These are phyloP conservation scores for Elsinoe australis DNA, from an alignment of 2,329 filamentous ascomycete species.

Conservation along the genomic window DNA sequence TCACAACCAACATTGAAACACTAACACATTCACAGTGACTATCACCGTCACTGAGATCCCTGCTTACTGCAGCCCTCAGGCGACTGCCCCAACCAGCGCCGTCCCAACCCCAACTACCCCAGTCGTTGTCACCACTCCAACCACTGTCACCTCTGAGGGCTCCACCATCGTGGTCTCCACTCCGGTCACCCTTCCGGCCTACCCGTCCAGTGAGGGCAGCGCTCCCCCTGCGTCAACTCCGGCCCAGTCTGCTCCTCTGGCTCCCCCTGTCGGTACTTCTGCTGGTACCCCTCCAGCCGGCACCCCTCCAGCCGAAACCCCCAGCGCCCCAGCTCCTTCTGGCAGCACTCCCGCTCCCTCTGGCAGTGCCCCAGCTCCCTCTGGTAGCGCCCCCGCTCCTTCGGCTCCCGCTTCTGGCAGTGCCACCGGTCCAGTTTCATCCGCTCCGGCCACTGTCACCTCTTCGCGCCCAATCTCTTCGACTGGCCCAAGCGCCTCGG, in stretches of 20 bases:
- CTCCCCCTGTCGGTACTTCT: conserved; percentile 8
- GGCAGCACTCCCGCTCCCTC: not conserved
- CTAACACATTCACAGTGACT: conserved; percentile 7
- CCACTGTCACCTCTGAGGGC: conserved; percentile 9
- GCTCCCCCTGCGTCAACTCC: conserved; percentile 5
- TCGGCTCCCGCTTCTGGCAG: not conserved
- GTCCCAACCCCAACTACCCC: conserved; percentile 1
- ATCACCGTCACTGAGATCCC: conserved; percentile 16
- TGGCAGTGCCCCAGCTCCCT: conserved; percentile 1
- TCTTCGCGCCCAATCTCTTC: conserved; percentile 3
- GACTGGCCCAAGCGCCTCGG: not conserved
- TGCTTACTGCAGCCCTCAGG: conserved; percentile 5
- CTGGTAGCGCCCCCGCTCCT: conserved; percentile 1
- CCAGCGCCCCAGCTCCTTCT: not conserved
- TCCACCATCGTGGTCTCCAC: conserved; percentile 15
- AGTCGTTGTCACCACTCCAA: conserved; percentile 14
- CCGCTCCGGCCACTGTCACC: not conserved
- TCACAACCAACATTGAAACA: not conserved
- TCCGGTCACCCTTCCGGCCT: conserved; percentile 10
- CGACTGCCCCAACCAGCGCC: not conserved
- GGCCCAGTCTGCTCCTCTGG: not conserved
- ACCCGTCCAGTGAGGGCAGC: conserved; percentile 15
- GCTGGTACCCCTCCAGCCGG: conserved; percentile 7
- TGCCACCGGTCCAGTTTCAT: not conserved
- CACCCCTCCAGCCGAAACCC: not conserved